Evolutionary conservation across 495 filamentous ascomycete species (phyloP).

Genomic region (Penicillium fimorum): DNA sequence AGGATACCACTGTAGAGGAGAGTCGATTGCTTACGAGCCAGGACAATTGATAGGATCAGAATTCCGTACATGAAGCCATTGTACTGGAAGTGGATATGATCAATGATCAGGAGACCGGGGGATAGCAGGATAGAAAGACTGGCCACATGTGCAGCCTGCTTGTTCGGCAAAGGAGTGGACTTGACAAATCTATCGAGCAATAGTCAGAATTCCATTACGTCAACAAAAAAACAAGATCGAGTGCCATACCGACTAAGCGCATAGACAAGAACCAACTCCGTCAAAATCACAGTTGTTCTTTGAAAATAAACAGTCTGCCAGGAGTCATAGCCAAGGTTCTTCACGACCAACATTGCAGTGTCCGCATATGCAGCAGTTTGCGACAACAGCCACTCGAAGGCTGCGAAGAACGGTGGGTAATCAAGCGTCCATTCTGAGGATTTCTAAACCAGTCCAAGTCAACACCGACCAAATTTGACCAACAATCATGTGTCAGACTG

Average conservation of each 20-base stretch:
- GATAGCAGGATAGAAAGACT: constrained; percentile 89
- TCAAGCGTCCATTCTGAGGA: constrained; percentile 99
- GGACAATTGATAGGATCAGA: constrained; percentile 77
- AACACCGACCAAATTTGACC: constrained; percentile 3
- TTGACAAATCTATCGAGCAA: constrained; percentile 61
- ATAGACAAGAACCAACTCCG: constrained; percentile 78
- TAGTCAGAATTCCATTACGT: neutral
- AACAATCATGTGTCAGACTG: neutral
- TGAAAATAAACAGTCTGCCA: constrained; percentile 95
- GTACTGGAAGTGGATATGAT: constrained; percentile 99
- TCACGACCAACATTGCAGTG: constrained; percentile 77
- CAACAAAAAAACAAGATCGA: neutral
- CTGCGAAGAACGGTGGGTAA: constrained; percentile 97
- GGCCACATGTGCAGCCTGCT: constrained; percentile 78
- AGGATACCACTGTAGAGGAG: constrained; percentile 74
- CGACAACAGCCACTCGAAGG: constrained; percentile 91
- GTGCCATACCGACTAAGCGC: constrained; percentile 71
- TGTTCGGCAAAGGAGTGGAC: constrained; percentile 59
- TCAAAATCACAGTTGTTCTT: constrained; percentile 79
- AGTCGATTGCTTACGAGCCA: constrained; percentile 74
- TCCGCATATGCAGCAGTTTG: constrained; percentile 75
- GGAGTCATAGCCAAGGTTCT: constrained; percentile 78
- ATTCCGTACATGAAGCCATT: constrained; percentile 95
- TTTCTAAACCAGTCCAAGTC: constrained; percentile 48
- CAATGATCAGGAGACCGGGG: constrained; percentile 92